Percentiles rank a stretch among this genome's conserved stretches.
Conservation (phyloP, 2,329 filamentous ascomycete genomes). For the Cladosporium halotolerans region DNA sequence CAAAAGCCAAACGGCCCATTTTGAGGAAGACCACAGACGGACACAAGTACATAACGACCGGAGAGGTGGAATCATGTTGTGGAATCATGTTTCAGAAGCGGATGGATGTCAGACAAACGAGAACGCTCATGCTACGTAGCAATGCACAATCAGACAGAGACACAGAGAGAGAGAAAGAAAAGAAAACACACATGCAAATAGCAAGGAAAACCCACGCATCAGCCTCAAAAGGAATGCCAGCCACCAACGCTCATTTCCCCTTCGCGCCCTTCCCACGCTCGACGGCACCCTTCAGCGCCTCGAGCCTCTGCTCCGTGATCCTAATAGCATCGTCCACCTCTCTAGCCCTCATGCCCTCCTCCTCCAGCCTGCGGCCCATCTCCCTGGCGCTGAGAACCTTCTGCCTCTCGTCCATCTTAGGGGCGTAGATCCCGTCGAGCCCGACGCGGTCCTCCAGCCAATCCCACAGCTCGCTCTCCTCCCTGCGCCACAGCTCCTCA, state of each 20-base stretch:
- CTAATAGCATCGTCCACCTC: constrained; percentile 72
- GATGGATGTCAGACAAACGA: background rate
- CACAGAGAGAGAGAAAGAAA: too few relatives aligned
- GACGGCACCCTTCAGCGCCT: constrained; percentile 67
- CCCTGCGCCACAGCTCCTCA: constrained; percentile 83
- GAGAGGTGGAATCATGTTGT: too few relatives aligned
- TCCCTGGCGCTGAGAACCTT: constrained; percentile 21
- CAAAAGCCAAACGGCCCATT: too few relatives aligned
- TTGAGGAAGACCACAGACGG: too few relatives aligned
- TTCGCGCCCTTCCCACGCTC: constrained; percentile 46
- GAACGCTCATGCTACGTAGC: constrained; percentile 3
- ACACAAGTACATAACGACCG: too few relatives aligned
- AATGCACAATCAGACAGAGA: background rate
- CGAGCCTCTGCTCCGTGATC: constrained; percentile 79
- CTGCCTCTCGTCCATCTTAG: constrained; percentile 20
- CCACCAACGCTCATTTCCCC: background rate
- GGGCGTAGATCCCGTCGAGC: constrained; percentile 49
- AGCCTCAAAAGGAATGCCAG: too few relatives aligned
- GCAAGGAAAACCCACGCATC: too few relatives aligned
- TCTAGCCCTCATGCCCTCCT: constrained; percentile 71
- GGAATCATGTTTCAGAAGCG: too few relatives aligned
- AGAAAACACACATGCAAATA: too few relatives aligned
- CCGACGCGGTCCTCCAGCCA: constrained; percentile 87
- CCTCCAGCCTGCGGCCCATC: constrained; percentile 34
- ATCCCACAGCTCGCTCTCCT: constrained; percentile 85